Conservation (phyloP, 129 eudicot species). For the Flaveria robusta region DNA sequence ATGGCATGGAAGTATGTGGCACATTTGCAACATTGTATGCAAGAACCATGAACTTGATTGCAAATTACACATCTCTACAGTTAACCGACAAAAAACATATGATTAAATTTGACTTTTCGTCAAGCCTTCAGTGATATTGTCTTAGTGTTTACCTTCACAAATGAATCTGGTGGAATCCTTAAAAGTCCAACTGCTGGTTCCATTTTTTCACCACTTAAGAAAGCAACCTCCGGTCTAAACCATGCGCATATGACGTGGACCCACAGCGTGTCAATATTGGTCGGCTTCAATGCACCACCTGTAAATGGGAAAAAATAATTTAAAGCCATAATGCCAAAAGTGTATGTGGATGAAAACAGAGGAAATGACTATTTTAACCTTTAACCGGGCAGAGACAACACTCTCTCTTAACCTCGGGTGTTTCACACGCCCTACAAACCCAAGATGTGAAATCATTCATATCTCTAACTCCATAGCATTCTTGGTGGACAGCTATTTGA, state of each 20-base stretch:
- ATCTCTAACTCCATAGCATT: slow-evolving; percentile 83
- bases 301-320: slow-evolving; percentile 12
- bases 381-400: slow-evolving; percentile 97
- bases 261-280: slow-evolving; percentile 75
- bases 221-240: slow-evolving; percentile 85
- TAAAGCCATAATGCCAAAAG: slow-evolving; percentile 8
- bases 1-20: slow-evolving; percentile 80
- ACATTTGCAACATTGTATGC: slow-evolving; percentile 88
- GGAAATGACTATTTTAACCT: slow-evolving; percentile 52
- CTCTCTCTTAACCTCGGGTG: slow-evolving; percentile 64
- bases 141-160: slow-evolving; percentile 60
- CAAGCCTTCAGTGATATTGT: background rate
- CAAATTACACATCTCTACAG: slow-evolving; percentile 81
- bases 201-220: slow-evolving; percentile 69
- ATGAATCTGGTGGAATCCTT: slow-evolving; percentile 64
- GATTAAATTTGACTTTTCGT: background rate
- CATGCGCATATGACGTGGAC: slow-evolving; percentile 96
- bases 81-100: background rate
- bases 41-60: slow-evolving; percentile 91
- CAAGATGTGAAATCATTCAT: slow-evolving; percentile 83
- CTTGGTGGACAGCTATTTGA: slow-evolving; percentile 96
- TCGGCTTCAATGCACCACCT: slow-evolving; percentile 99
- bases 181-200: slow-evolving; percentile 92
- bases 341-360: background rate
- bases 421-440: slow-evolving; percentile 99